Evolutionary conservation across 495 filamentous ascomycete genomes (phyloP), one percentile per base, ranked within the genome.

Genomic region (Ramalina intermedia): DNA sequence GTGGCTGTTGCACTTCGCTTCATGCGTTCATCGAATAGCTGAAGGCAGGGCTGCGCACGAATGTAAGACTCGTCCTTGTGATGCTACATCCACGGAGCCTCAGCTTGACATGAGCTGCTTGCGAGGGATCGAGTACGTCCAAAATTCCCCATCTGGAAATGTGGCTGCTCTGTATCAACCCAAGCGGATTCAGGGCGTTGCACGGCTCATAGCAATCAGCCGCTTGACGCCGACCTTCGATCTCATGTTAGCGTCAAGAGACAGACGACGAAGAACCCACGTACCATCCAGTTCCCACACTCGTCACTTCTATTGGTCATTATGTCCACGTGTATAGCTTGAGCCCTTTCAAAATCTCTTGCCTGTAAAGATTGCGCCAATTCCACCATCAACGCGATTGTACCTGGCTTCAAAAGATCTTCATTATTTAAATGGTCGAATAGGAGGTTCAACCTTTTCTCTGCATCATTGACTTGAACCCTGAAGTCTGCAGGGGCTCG

Each of bases 341-440:
- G 67, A 2, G 91, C 91, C n/a, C 70, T 70, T 39, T 83, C 80
- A 52, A 85, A 96, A 53, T 94, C 70, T 64, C 78, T 82, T 0
- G 60, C 65, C 52, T 82, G 75, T 16, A 96, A 58, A 9, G 82
- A 81, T 49, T 72, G 65, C 12, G 83, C 76, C 17, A 91, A 63
- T 59, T 83, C 71, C 33, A 69, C 65, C 75, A 87, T 73, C 43
- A 80, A 73, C 49, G 78, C 67, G 39, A 96, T 69, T 6, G 90
- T 95, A 57, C 89, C 86, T 24, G 79, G 73, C 61, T 80, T 85
- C 44, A 96, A 71, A 21, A 98, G 68, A 51, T 95, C 87, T 58
- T 85, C 84, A 58, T 96, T 96, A 70, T 96, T 96, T 44, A 98
- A 71, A 63, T 95, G 87, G 58, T 96, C 88, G 66, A 94, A 98